phyloP scores from a whole-genome alignment of 2,329 filamentous ascomycete genomes.

The Ophiocordyceps unilateralis region DNA sequence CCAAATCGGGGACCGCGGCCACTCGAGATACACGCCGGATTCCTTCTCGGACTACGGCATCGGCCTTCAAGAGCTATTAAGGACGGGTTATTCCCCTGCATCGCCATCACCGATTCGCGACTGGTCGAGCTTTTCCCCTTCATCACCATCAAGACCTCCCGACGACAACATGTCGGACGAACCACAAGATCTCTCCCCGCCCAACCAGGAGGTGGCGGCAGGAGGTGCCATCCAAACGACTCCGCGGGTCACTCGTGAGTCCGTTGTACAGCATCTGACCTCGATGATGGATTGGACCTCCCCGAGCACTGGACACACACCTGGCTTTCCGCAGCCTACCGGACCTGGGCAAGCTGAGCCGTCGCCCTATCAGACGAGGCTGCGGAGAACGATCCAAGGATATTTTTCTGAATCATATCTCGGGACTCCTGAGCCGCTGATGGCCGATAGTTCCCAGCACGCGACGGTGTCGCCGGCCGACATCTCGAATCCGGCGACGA shows the following conservation, averaged over 20 bases:
- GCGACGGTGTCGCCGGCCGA: conserved; percentile 21
- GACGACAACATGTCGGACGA: neutral
- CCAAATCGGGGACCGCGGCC: conserved; percentile 1
- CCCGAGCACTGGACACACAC: too few species aligned
- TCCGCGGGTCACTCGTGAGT: neutral
- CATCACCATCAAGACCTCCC: neutral
- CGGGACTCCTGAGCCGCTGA: too few species aligned
- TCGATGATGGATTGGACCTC: neutral
- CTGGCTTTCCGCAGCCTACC: too few species aligned
- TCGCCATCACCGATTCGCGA: too few species aligned
- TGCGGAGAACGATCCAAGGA: too few species aligned
- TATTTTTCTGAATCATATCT: too few species aligned
- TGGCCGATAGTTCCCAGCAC: too few species aligned
- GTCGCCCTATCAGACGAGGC: too few species aligned
- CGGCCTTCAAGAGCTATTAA: too few species aligned
- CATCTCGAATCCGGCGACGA: conserved; percentile 12
- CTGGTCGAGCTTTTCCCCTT: too few species aligned
- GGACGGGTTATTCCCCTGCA: too few species aligned
- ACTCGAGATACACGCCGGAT: conserved; percentile 4
- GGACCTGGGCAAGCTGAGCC: too few species aligned
- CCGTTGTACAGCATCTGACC: conserved; percentile 5
- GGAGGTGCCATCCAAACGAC: neutral
- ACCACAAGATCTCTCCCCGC: neutral
- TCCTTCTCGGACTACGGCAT: conserved; percentile 5
- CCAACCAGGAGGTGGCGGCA: neutral